phyloP scores from a whole-genome alignment of 2,329 filamentous ascomycete species.

The Hymenotorrendiella dingleyae region DNA sequence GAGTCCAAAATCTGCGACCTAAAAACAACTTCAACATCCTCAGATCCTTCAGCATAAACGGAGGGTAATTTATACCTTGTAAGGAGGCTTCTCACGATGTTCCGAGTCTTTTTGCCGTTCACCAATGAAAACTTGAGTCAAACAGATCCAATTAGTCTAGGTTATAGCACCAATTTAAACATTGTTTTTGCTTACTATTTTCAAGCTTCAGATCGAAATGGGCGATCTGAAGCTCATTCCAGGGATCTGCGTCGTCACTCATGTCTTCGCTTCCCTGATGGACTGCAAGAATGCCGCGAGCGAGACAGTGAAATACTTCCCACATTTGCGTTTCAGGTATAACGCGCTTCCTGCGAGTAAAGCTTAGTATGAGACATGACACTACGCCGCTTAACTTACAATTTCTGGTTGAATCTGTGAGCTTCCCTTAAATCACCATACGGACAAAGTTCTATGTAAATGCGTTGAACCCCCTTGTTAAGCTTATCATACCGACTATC shows the following conservation, averaged over 20 bases:
- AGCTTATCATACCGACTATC: neutral
- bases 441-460: conserved; percentile 11
- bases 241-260: neutral
- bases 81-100: neutral
- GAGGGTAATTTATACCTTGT: conserved; percentile 1
- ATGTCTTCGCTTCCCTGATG: conserved; percentile 1
- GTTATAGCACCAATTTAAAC: neutral
- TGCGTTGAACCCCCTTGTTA: conserved; percentile 6
- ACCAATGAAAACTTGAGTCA: conserved; percentile 4
- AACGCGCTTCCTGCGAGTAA: neutral
- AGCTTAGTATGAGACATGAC: neutral
- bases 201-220: conserved; percentile 12
- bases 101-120: conserved; percentile 1
- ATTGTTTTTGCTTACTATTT: conserved; percentile 3
- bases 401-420: neutral
- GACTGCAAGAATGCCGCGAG: conserved; percentile 2
- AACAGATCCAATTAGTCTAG: neutral
- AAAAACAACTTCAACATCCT: neutral
- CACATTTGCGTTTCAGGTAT: neutral
- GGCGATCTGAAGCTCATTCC: conserved; percentile 7
- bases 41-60: neutral
- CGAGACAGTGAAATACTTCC: conserved; percentile 10
- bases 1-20: conserved; percentile 11
- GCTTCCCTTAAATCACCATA: conserved; percentile 3
- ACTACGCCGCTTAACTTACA: neutral